Evolutionary conservation across 139 green algal species (phyloP), one percentile per base, ranked within the genome.

Genomic region (Coelastrella sp.): DNA sequence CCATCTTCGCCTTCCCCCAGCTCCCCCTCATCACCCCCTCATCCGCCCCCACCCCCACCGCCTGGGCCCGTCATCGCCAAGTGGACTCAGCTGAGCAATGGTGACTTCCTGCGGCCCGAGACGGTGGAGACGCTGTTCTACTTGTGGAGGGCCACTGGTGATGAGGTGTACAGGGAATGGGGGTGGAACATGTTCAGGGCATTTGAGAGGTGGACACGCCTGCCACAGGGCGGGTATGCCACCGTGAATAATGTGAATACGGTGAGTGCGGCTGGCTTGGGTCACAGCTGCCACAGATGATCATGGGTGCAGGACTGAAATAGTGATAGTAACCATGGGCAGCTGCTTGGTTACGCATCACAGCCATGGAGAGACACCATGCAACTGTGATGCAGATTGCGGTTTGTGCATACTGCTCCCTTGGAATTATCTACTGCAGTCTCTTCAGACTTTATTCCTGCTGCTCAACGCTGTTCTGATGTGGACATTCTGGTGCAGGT

Each of bases 51-150:
- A 11, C 87, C 84, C 24, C 89, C 73, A 22, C 89, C 74, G 0
- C 57, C 63, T 9, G 68, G 61, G 10, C 87, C 87, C 15, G 35
- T 87, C 7, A 22, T 87, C 15, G 79, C 88, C 49, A 82, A 8
- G 12, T 89, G 24, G 72, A 79, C 56, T 4, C 89, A 75, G 49
- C 7, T 84, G 24, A 84, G 24, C 58, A 5, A 24, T 3, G 57
- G 95, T 73, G 97, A 97, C 89, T 93, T 98, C 84, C 92, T 99
- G 89, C 93, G 97, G 10, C 97, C 97, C 0, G 97, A 99, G 92
- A 94, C 96, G 0, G 91, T 96, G 49, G 97, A 99, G 94, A 95
- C 91, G 8, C 91, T 99, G 14, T 99, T 97, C 92, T 92, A 98
- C 65, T 89, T 99, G 58, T 97, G 94, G 90, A 93, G 95, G 22